Conservation (phyloP, 139 green algal species). For the Closterium sp. region DNA sequence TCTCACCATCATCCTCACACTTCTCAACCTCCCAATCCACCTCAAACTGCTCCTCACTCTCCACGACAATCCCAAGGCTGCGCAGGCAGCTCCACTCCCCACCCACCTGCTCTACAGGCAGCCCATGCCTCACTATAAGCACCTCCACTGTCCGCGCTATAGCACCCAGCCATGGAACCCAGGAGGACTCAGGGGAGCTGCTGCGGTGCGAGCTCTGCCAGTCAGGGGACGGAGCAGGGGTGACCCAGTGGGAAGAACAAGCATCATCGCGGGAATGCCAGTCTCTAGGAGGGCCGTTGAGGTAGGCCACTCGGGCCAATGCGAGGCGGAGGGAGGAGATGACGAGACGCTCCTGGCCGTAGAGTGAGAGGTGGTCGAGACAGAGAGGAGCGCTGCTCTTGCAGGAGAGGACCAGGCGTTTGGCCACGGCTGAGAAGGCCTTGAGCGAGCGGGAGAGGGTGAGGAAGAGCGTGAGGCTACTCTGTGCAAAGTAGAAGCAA, state of each 20-base stretch:
- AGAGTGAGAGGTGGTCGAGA: background rate
- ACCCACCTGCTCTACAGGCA: background rate
- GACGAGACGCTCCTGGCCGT: background rate
- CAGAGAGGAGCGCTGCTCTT: background rate
- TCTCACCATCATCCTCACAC: too few species aligned
- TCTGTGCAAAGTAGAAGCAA: background rate
- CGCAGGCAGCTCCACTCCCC: background rate
- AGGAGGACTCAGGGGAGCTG: background rate
- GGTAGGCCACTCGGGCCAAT: background rate
- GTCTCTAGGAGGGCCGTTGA: background rate
- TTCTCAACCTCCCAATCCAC: too few species aligned
- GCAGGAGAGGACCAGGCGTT: background rate
- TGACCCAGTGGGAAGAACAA: too few species aligned
- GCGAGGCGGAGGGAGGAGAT: background rate
- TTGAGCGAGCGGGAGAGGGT: background rate
- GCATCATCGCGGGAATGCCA: too few species aligned
- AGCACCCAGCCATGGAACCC: background rate
- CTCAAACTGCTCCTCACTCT: too few species aligned
- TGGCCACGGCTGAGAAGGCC: background rate
- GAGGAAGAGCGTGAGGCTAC: background rate
- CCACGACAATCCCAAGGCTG: background rate
- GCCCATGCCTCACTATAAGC: background rate
- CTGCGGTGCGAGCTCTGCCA: too few species aligned
- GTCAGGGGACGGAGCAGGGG: too few species aligned
- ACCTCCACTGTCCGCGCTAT: background rate